Evolutionary conservation across 352 stramenopile species (phyloP).

Genomic region (Phytopythium oedochilum): DNA sequence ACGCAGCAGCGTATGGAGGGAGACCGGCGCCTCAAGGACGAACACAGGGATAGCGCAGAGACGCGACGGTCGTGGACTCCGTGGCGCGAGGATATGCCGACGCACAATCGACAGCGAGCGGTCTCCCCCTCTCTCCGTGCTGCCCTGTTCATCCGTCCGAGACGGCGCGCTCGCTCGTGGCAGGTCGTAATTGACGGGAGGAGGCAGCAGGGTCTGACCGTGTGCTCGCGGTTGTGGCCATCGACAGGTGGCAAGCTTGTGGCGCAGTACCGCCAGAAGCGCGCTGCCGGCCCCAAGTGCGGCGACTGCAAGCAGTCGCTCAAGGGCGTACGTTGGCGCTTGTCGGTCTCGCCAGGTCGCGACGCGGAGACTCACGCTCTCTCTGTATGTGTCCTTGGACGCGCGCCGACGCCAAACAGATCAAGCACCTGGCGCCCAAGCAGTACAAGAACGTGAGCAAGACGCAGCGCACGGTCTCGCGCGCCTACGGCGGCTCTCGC

Average conservation of each 20-base stretch:
- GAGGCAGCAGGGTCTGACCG: background rate
- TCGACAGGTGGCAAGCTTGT: conserved; percentile 85
- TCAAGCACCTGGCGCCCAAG: conserved; percentile 78
- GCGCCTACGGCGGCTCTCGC: conserved; percentile 95
- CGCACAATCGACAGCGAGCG: too few species aligned
- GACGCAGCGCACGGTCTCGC: conserved; percentile 93
- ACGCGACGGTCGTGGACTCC: too few species aligned
- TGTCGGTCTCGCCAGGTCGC: background rate
- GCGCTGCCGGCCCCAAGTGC: conserved; percentile 92
- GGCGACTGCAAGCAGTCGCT: conserved; percentile 95
- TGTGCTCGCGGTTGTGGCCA: background rate
- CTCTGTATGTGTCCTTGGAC: background rate
- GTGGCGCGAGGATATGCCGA: too few species aligned
- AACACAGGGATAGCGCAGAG: background rate
- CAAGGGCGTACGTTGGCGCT: conserved; percentile 34
- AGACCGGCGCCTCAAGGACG: background rate
- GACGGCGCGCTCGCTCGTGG: background rate
- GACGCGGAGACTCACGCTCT: background rate
- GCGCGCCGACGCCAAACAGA: conserved; percentile 51
- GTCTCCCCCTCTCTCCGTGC: background rate
- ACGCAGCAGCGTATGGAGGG: too few species aligned
- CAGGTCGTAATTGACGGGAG: background rate
- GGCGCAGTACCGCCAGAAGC: conserved; percentile 95
- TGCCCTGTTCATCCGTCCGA: background rate
- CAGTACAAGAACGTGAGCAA: conserved; percentile 82